Base-by-base conservation (phyloP, 495 filamentous ascomycete species). In the Penicillium manginii region DNA sequence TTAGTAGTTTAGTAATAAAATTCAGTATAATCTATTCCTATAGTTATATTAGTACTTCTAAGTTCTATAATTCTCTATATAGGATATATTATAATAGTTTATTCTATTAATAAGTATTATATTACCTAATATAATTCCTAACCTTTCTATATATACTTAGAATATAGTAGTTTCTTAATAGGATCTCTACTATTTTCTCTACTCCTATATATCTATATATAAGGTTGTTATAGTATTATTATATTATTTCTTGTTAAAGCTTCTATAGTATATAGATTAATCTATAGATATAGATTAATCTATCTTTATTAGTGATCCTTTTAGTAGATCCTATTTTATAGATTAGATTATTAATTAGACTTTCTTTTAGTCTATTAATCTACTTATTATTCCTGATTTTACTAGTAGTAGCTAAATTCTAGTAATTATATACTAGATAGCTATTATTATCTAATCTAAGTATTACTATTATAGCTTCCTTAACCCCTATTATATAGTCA, bases 21-120 rank as follows among this genome's bases (percentile, higher is more conserved):
- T 72, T 51, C 15, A 72, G 58, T 1, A 55, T 67, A 21, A 70
- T 62, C n/a, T 21, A 57, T 31, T 58, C 18, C 57, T 47, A 70
- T n/a, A 46, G 52, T 2, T 47, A 1, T 29, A 19, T 55, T 15
- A 59, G 55, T 53, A 49, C 9, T 40, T 53, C 42, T 14, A 48
- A 19, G 0, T 59, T 46, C 32, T 65, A 29, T 18, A 70, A 52
- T n/a, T 68, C 46, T 18, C 49, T 23, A 32, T 61, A 61, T 2
- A 32, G 40, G 33, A 31, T 10, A 7, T 61, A 15, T 53, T 29
- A 19, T 22, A 8, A 26, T 52, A 18, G 32, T 50, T 61, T 57
- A 19, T 57, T 23, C 45, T 11, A 1, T 42, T 48, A 15, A 29
- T 21, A 61, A 0, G 9, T 61, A 32, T 57, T 19, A 33, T 17